Percentiles rank a stretch among this genome's conserved stretches.
Conservation (phyloP, 371 early-diverging fungal genomes). For the Mortierella sp. region DNA sequence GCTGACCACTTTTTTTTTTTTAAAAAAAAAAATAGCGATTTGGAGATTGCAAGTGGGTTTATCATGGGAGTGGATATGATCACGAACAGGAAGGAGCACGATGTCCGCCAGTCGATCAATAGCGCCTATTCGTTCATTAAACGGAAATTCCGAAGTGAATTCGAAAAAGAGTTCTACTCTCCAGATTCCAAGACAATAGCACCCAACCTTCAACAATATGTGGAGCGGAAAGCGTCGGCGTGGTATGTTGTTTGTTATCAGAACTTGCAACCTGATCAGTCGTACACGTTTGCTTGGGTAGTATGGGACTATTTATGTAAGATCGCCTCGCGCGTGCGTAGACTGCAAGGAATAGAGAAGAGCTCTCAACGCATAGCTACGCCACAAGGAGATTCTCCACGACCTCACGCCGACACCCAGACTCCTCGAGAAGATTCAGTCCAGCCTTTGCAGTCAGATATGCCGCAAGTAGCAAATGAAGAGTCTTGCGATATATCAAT, state of each 20-base stretch:
- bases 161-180: conserved; percentile 62
- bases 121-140: conserved; percentile 58
- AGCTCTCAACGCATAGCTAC: not conserved
- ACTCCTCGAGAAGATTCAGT: not conserved
- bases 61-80: conserved; percentile 32
- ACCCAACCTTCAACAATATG: conserved; percentile 41
- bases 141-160: conserved; percentile 57
- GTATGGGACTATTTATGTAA: conserved; percentile 67
- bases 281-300: conserved; percentile 78
- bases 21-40: conserved; percentile 22
- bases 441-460: not conserved
- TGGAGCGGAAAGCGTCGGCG: conserved; percentile 72
- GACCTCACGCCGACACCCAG: no score
- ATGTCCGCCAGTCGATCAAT: conserved; percentile 62
- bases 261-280: conserved; percentile 41
- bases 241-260: conserved; percentile 86
- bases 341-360: not conserved
- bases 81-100: conserved; percentile 59
- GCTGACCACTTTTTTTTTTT: not conserved
- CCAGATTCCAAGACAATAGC: conserved; percentile 16
- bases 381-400: no score
- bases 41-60: conserved; percentile 59
- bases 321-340: conserved; percentile 53
- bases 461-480: not conserved
- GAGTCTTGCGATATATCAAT: not conserved